phyloP scores from a whole-genome alignment of 306 rosid genomes.

The Lupinus albus region DNA sequence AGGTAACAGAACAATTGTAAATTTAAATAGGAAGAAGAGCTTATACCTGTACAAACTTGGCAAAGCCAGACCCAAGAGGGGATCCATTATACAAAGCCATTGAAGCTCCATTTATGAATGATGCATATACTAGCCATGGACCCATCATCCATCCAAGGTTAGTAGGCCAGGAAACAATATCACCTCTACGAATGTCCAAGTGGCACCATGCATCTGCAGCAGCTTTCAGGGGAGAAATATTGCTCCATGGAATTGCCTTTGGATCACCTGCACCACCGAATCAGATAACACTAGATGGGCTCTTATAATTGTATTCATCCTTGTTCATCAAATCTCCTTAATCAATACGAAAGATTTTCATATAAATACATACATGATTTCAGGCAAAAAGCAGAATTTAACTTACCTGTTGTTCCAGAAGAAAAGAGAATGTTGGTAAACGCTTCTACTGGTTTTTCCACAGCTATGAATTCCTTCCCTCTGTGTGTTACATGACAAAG shows the following conservation, averaged over 20 bases:
- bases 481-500: slow-evolving; percentile 53
- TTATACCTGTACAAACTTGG: slow-evolving; percentile 83
- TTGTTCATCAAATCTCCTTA: slow-evolving; percentile 13
- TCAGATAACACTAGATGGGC: slow-evolving; percentile 30
- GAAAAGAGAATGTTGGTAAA: slow-evolving; percentile 83
- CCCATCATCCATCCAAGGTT: slow-evolving; percentile 99
- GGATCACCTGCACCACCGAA: slow-evolving; percentile 74
- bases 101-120: slow-evolving; percentile 89
- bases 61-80: slow-evolving; percentile 88
- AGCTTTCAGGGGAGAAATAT: slow-evolving; percentile 81
- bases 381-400: slow-evolving; percentile 34
- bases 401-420: slow-evolving; percentile 93
- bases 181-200: slow-evolving; percentile 78
- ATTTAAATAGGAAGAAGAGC: slow-evolving; percentile 22
- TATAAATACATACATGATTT: slow-evolving; percentile 17
- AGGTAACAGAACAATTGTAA: slow-evolving; percentile 10
- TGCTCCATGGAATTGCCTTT: slow-evolving; percentile 98
- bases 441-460: slow-evolving; percentile 70
- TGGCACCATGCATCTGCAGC: slow-evolving; percentile 99
- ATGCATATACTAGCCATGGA: slow-evolving; percentile 95
- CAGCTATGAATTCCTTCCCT: slow-evolving; percentile 72
- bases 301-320: slow-evolving; percentile 22
- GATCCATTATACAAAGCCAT: slow-evolving; percentile 88
- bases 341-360: slow-evolving; percentile 4
- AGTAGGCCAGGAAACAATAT: slow-evolving; percentile 89